Evolutionary conservation across 2,329 filamentous ascomycete genomes (phyloP), one percentile per base, ranked within the genome.

Genomic region (Fusarium oligoseptatum): DNA sequence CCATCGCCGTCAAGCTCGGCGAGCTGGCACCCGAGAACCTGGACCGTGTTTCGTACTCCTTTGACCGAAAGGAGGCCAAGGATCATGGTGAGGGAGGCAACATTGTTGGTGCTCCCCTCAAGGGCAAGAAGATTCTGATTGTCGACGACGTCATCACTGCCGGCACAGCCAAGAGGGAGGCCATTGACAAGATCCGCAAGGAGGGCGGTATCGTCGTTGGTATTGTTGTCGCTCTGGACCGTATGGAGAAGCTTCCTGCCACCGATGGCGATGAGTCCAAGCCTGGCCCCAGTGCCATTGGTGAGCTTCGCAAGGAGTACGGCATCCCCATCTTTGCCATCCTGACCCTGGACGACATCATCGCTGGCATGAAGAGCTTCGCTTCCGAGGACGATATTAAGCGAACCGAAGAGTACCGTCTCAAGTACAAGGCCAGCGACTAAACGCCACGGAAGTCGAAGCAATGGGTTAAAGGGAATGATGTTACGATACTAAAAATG

Each of bases 131-230:
- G 70, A 91, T 98, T 17, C 88, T 99, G 37, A 94, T 99, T 77
- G 92, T 99, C 45, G 97, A 99, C 86, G 97, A 98, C 84, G 96
- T 99, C 67, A 96, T 98, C 80, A 98, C 95, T 1, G 96, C 95
- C 1, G 97, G 97, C 32, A 98, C 95, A 1, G 97, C 97, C 45
- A 95, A 98, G 86, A 89, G 95, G 68, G 95, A 98, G 83, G 95
- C 96, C 15, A 95, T 98, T 70, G 91, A 91, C 64, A 97, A 98
- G 83, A 98, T 98, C 81, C 89, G 91, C 78, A 91, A 91, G 78
- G 93, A 97, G 82, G 97, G 96, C 3, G 97, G 96, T 2, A 90
- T 89, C 60, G 91, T 98, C 24, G 93, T 93, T 4, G 96, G 95
- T 34, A 95, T 98, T 67, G 90, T 98, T 22, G 93, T 99, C 36